Evolutionary conservation across 2,329 filamentous ascomycete genomes (phyloP).

Genomic region (Colletotrichum phormii): DNA sequence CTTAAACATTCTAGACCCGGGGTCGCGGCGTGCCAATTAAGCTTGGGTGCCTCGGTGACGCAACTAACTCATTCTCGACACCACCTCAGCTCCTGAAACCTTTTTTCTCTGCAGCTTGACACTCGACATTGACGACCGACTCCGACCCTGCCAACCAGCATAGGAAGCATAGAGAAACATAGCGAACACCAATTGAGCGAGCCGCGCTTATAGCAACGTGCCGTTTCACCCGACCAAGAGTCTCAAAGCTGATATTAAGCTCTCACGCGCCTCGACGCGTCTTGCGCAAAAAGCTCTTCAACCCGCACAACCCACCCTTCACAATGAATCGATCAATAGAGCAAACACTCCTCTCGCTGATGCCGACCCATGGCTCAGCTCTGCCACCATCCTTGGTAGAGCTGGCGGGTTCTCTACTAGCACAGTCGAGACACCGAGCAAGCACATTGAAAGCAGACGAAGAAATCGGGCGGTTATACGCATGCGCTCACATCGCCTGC

Average conservation of each 20-base stretch:
- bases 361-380: constrained; percentile 77
- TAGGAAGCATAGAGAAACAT: background rate
- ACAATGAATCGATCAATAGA: constrained; percentile 81
- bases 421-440: constrained; percentile 83
- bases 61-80: constrained; percentile 29
- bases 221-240: background rate
- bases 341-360: constrained; percentile 76
- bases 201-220: background rate
- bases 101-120: background rate
- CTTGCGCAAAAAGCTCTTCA: constrained; percentile 12
- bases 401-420: constrained; percentile 78
- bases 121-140: background rate
- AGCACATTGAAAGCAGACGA: constrained; percentile 85
- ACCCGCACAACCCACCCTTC: background rate
- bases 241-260: background rate
- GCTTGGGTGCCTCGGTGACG: constrained; percentile 30
- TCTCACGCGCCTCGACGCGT: constrained; percentile 28
- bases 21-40: constrained; percentile 27
- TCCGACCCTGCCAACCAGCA: background rate
- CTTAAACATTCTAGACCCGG: constrained; percentile 12
- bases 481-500: constrained; percentile 90
- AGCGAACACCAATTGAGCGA: background rate
- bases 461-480: constrained; percentile 86
- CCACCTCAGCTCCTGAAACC: background rate
- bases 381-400: constrained; percentile 78